Base-by-base conservation (phyloP, 768 basidiomycete genomes). In the Gyrodon lividus region DNA sequence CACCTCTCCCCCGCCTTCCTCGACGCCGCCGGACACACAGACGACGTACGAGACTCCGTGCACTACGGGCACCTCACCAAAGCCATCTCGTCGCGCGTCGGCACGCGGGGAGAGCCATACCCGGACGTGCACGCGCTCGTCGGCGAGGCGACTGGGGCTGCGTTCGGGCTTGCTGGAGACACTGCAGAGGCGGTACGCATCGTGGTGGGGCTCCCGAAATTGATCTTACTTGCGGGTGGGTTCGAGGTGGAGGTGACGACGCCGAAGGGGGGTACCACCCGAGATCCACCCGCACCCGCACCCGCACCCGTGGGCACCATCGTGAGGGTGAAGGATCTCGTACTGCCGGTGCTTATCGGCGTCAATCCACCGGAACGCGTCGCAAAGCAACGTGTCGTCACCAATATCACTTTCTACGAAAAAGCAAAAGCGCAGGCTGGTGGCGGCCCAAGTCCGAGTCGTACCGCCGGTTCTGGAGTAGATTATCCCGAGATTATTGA, bases 321-420 rank as follows among this genome's bases (percentile, higher is more conserved):
- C 43, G 71, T 76, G n/a, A 59, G 60, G 7, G 68, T 89, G 31
- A 68, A 67, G 28, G 71, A 79, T 43, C 60, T 90, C 12, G 56
- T 68, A 2, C 62, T 85, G 10, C 73, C 75, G 0, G 77, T 83
- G 8, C 68, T 90, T 46, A 82, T 92, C 42, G 89, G 88, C 0
- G 77, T 90, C 30, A 86, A 89, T 55, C 77, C 83, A 0, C 84
- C 82, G 6, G 88, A 91, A 59, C 73, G 87, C 28, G 62, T 76
- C 26, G 76, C 79, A 38, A 83, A 83, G 60, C 88, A 91, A 64
- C 70, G 78, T 23, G 78, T 91, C 22, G 61, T 83, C 43, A 68
- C 80, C 20, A 79, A 83, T 58, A 63, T 90, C 42, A 59, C 63
- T 1, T 76, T 82, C 47, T 60, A 67, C 44, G 77, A 78, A 54